Evolutionary conservation across 2,329 filamentous ascomycete species (phyloP).

Genomic region (Cladosporium colombiae): DNA sequence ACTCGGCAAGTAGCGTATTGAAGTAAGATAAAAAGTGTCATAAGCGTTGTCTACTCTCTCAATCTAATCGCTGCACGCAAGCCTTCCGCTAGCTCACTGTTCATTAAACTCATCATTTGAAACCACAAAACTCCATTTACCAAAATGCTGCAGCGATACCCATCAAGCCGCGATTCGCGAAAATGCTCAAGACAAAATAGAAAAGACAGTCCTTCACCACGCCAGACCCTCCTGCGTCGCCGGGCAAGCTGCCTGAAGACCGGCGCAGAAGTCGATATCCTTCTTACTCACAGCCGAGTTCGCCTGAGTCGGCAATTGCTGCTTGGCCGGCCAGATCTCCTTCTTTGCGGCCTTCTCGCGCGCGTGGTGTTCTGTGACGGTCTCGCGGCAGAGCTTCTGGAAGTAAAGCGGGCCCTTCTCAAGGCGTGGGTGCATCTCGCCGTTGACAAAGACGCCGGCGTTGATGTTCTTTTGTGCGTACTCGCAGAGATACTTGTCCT

Average conservation of each 20-base stretch:
- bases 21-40: neutral
- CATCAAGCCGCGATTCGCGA: slow-evolving; percentile 7
- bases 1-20: neutral
- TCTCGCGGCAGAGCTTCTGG: slow-evolving; percentile 54
- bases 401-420: slow-evolving; percentile 61
- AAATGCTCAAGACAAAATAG: slow-evolving; percentile 1
- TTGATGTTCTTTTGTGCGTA: slow-evolving; percentile 63
- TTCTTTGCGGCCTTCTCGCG: slow-evolving; percentile 47
- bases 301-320: slow-evolving; percentile 33
- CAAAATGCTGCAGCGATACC: slow-evolving; percentile 9
- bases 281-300: slow-evolving; percentile 25
- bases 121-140: neutral
- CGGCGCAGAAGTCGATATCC: slow-evolving; percentile 35
- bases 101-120: neutral
- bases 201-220: slow-evolving; percentile 25
- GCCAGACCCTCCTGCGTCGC: slow-evolving; percentile 31
- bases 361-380: slow-evolving; percentile 50
- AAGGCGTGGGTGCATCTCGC: slow-evolving; percentile 61
- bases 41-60: slow-evolving; percentile 1
- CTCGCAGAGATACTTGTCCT: slow-evolving; percentile 65
- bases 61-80: neutral
- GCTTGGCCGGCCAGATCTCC: slow-evolving; percentile 58
- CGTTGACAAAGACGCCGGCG: slow-evolving; percentile 62
- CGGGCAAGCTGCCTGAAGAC: slow-evolving; percentile 27
- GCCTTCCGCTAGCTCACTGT: neutral